Evolutionary conservation across 768 basidiomycete genomes (phyloP), one percentile per base, ranked within the genome.

Genomic region (Termitomyces sp.): DNA sequence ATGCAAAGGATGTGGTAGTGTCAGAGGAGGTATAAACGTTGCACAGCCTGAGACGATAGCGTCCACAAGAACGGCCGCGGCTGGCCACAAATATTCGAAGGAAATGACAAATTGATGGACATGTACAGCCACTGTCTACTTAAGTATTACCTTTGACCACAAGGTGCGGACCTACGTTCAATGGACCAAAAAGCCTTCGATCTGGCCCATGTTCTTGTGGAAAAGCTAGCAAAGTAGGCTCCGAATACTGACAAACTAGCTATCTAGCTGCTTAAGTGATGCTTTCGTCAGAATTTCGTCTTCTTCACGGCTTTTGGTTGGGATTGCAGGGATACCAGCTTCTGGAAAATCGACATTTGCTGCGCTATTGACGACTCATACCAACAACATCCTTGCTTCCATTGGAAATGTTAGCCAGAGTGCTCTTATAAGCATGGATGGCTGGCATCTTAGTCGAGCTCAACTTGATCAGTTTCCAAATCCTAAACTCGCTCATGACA

Each of bases 261-360:
- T 40, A 12, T 35, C 31, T 40, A 14, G 14, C 50, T 49, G 42
- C 40, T 59, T 9, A 51, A 53, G 40, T 54, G 26, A 53, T 53
- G 38, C 31, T 49, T 47, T 55, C 53, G 31, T 45, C 63, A 80
- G 78, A 61, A 70, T 65, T 12, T 68, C 72, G 0, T 43, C 59
- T 12, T 61, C 69, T 31, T 65, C 68, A 33, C 82, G 91, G 31
- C 74, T 91, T 31, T 68, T 93, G 14, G 78, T 92, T 35, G 91
- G 87, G 37, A 78, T 92, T 56, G 74, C 84, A 38, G 91, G 91
- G 8, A 80, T 87, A 17, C 94, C 95, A 3, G 95, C 90, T 1
- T 88, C 89, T 0, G 93, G 94, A 17, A 97, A 97, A 75, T 87
- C 91, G 0, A 84, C 89, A 0, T 75, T 95, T 31, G 82, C 92